Evolutionary conservation across 495 filamentous ascomycete genomes (phyloP), one percentile per base, ranked within the genome.

Genomic region (Penicillium lividum): DNA sequence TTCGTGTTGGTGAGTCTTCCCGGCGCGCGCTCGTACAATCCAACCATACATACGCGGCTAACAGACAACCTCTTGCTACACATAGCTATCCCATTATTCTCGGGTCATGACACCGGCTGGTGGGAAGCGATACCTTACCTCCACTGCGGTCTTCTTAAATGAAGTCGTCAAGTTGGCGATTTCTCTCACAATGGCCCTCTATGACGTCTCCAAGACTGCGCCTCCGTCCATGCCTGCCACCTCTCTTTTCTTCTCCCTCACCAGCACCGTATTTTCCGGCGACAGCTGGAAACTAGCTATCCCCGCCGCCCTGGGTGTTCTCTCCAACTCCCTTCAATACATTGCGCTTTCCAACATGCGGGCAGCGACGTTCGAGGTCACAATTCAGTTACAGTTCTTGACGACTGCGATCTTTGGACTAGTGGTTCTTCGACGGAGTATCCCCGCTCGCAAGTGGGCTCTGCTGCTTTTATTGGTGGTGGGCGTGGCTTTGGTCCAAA

Each of bases 241-340:
- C 3, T 86, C 89, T 25, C 81, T 96, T 25, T 87, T 96, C 72
- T 84, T 84, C 59, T 86, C 90, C 60, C 84, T 98, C n/a, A 87
- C 83, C 62, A 83, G 79, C 47, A 84, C 88, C 13, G 87, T 97
- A 0, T 96, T 97, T 68, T 88, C 89, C 3, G 86, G 89, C n/a
- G 94, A 98, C 63, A 90, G 91, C 64, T 98, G 94, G 94, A 97
- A 97, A 72, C 69, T 98, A 60, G 92, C 91, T 5, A 88, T 98
- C 38, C 93, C 94, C 0, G 94, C 92, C 7, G 81, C 84, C 43
- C 79, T 98, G 3, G 97, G 96, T 67, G 96, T 94, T 0, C 61
- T 97, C 28, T 90, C 97, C 65, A 97, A 96, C 68, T 89, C 87
- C 4, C 75, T 98, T 18, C 91, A 97, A 73, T 98, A 97, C 71